Base-by-base conservation (phyloP, 2,329 filamentous ascomycete genomes). In the Trichoderma breve region DNA sequence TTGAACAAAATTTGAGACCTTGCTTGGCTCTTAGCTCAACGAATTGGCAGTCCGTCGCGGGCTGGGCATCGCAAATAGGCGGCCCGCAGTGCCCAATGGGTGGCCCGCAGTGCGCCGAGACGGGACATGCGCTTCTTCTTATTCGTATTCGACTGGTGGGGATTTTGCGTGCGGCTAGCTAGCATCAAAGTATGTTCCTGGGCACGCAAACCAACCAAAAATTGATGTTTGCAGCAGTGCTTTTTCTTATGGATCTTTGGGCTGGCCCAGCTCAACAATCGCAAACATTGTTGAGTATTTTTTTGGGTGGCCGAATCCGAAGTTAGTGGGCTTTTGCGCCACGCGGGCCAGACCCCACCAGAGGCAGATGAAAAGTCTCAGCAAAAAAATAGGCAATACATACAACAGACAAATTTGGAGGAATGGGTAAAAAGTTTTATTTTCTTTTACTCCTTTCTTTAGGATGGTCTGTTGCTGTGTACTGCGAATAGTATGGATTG, bases 271-370 rank as follows among this genome's bases (percentile, higher is more conserved):
- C 67, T 51, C 67, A 70, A 70, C 67, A 70, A 70, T 70, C 67
- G 67, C 62, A 64, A 70, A 57, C 26, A 70, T 70, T 70, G 67
- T 70, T 70, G 67, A 70, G 67, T 39, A 39, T 39, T 39, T 55
- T 63, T 63, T 62, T 62, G 62, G 26, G 28, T 14, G 62, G 43
- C 28, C 57, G 53, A 62, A 70, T 34, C 15, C 39, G 26, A 62
- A 57, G 36, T n/a, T 32, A 60, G 67, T 57, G 67, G 55, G 21
- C 24, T 36, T 26, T 39, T 26, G 34, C 67, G 67, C 67, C 67
- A 70, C 67, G 60, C 57, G 67, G 67, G 57, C 67, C 28, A 62
- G 67, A 24, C 28, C 39, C 57, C 67, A 53, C 47, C 6, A n/a
- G 36, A 68, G 28, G n/a, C 9, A 61, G 30, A 61, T 61, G 58